phyloP scores from a whole-genome alignment of 2,329 filamentous ascomycete species.

The Cladophialophora yegresii region DNA sequence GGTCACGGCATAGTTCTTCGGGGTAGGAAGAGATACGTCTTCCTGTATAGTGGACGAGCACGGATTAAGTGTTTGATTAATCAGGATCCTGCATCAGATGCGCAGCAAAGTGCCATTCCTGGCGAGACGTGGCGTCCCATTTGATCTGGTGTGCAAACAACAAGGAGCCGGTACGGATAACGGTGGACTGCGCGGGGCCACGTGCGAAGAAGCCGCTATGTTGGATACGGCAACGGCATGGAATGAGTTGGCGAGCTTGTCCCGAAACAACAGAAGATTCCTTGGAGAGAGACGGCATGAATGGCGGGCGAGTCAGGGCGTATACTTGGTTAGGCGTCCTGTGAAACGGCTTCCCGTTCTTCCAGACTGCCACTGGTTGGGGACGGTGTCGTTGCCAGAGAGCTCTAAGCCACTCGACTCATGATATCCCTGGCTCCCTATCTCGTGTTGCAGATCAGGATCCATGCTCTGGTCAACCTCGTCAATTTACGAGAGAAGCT shows the following conservation, averaged over 20 bases:
- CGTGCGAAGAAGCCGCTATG: slow-evolving; percentile 6
- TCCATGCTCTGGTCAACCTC: background rate
- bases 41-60: background rate
- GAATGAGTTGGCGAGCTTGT: background rate
- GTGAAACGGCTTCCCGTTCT: background rate
- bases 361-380: background rate
- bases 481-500: background rate
- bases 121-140: background rate
- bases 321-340: slow-evolving; percentile 20
- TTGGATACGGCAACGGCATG: background rate
- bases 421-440: background rate
- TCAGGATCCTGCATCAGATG: slow-evolving; percentile 8
- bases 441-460: background rate
- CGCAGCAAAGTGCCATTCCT: background rate
- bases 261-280: background rate
- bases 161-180: background rate
- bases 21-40: background rate
- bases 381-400: background rate
- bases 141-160: background rate
- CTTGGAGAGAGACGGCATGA: background rate
- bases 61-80: slow-evolving; percentile 4
- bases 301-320: background rate
- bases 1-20: background rate
- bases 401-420: background rate
- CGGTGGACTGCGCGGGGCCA: slow-evolving; percentile 16